Base-by-base conservation (phyloP, 2,329 filamentous ascomycete genomes). In the Colletotrichum simmondsii region DNA sequence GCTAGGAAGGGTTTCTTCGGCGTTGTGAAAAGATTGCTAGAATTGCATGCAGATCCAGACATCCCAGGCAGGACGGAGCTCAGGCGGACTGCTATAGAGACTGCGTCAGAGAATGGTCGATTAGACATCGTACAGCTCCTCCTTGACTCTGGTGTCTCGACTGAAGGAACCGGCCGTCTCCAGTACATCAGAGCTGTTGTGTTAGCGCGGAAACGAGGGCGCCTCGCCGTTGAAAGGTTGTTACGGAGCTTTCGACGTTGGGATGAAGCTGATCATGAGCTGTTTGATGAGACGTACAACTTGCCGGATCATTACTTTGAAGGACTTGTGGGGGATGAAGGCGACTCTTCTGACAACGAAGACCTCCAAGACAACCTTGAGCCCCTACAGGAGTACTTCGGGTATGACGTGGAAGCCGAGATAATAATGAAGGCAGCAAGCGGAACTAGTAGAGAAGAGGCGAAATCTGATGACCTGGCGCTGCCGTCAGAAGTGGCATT, bases 1-100 rank as follows among this genome's bases (percentile, higher is more conserved):
- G 42, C 65, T 5, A 49, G 19, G 0, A 1, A 1, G 1, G 65
- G 70, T 0, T 56, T 12, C 8, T 64, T 56, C 3, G 54, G 59
- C 8, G 1, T 56, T 0, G 59, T 56, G 1, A 26, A 22, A 2
- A 53, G 3, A 4, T 8, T 72, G 0, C 10, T 69, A 0, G 24
- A 56, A 1, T 2, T 56, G 2, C 3, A 16, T 3, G 70, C 60
- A 1, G 12, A 72, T 1, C 53, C 60, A 6, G 52, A 69, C 6
- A 32, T 54, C 2, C 14, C 70, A 0, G 59, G 24, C 0, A 6
- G 12, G 3, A 3, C 0, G 1, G 0, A 11, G 0, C 0, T 1
- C 0, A 14, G 16, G 0, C 53, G 19, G 4, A 72, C 70, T 0
- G 65, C 60, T 2, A 14, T 72, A 1, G 65, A 72, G 16, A 16